Evolutionary conservation across 257 asterid genomes (phyloP).

Genomic region (Anisodus tanguticus): DNA sequence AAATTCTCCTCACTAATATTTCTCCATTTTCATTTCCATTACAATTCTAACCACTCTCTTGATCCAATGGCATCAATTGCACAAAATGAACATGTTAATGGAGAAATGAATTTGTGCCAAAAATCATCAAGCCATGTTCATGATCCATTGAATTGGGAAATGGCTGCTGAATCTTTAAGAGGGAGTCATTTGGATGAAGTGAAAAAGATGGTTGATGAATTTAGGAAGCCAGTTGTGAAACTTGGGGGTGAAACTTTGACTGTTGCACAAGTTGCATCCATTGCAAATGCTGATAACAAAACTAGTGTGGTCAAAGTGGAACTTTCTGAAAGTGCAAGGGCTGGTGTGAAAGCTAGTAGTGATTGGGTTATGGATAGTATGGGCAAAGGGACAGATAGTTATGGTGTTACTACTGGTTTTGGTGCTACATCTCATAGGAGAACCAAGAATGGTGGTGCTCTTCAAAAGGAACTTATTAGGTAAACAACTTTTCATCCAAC

Average conservation of each 20-base stretch:
- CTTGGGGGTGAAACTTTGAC: slow-evolving; percentile 82
- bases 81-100: slow-evolving; percentile 44
- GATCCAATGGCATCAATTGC: background rate
- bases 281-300: slow-evolving; percentile 49
- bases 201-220: slow-evolving; percentile 84
- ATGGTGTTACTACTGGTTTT: slow-evolving; percentile 90
- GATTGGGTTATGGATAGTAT: slow-evolving; percentile 95
- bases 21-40: no score
- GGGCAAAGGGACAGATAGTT: slow-evolving; percentile 85
- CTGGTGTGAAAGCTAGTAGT: slow-evolving; percentile 90
- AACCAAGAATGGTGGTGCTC: slow-evolving; percentile 90
- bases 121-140: slow-evolving; percentile 29
- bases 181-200: slow-evolving; percentile 94
- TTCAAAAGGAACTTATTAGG: slow-evolving; percentile 93
- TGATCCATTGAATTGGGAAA: slow-evolving; percentile 87
- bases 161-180: slow-evolving; percentile 72
- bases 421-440: slow-evolving; percentile 89
- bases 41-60: background rate
- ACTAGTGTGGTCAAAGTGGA: slow-evolving; percentile 63
- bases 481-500: slow-evolving; percentile 27
- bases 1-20: background rate
- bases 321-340: slow-evolving; percentile 76
- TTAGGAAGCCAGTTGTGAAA: slow-evolving; percentile 70
- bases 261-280: slow-evolving; percentile 83
- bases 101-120: slow-evolving; percentile 48